Evolutionary conservation across 176 grass and related monocot genomes (phyloP).

Genomic region (Bothriochloa decipiens): DNA sequence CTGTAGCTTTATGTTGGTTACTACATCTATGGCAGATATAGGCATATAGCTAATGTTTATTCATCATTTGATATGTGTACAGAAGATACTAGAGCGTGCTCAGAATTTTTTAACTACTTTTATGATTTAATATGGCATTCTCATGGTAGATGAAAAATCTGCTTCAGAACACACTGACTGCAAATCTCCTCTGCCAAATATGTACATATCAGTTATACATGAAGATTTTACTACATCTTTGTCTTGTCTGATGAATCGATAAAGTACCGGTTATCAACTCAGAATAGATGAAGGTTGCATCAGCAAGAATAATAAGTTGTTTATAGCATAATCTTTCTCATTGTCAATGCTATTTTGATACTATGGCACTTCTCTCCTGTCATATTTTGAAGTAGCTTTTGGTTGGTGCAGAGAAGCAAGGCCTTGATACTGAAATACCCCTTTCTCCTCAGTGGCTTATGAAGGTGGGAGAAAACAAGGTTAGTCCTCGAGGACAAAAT

Average conservation of each 20-base stretch:
- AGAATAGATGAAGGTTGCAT: background rate
- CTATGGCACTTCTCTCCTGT: background rate
- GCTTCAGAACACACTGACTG: constrained; percentile 1
- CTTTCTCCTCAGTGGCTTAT: constrained; percentile 99
- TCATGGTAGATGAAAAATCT: background rate
- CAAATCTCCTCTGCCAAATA: background rate
- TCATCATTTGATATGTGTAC: constrained; percentile 21
- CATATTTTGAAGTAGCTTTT: constrained; percentile 29
- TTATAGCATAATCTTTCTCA: background rate
- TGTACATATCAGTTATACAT: background rate
- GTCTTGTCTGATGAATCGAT: background rate
- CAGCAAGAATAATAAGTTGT: background rate
- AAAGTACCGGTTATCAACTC: background rate
- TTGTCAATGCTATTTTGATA: constrained; percentile 19
- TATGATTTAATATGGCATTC: background rate
- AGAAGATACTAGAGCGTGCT: background rate
- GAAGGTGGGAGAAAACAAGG: constrained; percentile 69
- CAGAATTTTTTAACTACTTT: background rate
- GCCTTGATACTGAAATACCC: constrained; percentile 73
- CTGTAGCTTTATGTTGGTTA: background rate
- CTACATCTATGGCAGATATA: background rate
- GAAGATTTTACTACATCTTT: constrained; percentile 24
- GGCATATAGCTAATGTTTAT: background rate
- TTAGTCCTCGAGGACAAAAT: constrained; percentile 18
- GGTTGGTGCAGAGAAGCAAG: constrained; percentile 63